Base-by-base conservation (phyloP, 768 basidiomycete genomes). In the Collybiopsis confluens region DNA sequence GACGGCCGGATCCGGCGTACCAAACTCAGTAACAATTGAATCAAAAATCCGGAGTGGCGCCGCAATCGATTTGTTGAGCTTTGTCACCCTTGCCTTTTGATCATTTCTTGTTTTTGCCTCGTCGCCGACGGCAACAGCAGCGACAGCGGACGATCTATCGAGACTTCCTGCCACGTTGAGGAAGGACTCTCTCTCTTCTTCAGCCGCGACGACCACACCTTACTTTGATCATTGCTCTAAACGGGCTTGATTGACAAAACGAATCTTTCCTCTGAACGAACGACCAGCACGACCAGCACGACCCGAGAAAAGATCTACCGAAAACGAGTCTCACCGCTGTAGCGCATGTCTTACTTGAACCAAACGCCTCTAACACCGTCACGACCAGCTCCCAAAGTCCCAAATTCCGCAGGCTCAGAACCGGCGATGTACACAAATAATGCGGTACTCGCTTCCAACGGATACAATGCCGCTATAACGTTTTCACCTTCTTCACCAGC, bases 321-420 rank as follows among this genome's bases (percentile, higher is more conserved):
- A n/a, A n/a, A n/a, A n/a, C n/a, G n/a, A n/a, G n/a, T n/a, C n/a
- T n/a, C n/a, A n/a, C n/a, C n/a, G n/a, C n/a, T n/a, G n/a, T n/a
- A n/a, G n/a, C 26, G 26, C 21, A 46, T 46, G 45, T 46, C 45
- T 11, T 46, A 46, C 33, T 30, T 46, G 9, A 46, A 26, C 11
- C 45, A 46, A 46, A 46, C 45, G 45, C 86, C 86, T 49, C 71
- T 91, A 56, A 90, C 86, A 0, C 90, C 90, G 50, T 82, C 86
- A 35, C 78, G 90, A 37, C 88, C 90, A 50, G 88, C 89, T 4
- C 90, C 90, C 13, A 82, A 80, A 50, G 86, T 82, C 2, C 88
- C 88, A 2, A 62, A 73, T 23, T 75, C 82, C 23, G 76, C 77
- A 50, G 70, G 65, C 16, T 64, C 70, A 1, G 78, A 83, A 18